Evolutionary conservation across 1,284 basidiomycete species (phyloP).

Genomic region (Ganoderma lucidum): DNA sequence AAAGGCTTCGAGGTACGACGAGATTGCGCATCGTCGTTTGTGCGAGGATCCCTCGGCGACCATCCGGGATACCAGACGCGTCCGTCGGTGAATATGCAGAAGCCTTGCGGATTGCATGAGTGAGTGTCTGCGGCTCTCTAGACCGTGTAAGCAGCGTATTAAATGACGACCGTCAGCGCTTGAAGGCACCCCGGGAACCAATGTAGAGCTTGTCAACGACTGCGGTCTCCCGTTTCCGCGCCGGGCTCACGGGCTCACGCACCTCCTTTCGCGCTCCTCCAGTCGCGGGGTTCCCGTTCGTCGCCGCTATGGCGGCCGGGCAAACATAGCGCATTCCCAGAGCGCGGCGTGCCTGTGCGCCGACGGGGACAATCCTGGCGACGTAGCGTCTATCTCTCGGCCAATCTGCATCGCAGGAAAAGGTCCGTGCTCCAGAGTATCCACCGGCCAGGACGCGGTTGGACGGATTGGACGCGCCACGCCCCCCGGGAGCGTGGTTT

Average conservation of each 20-base stretch:
- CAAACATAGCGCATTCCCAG: constrained; percentile 35
- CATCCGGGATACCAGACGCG: constrained; percentile 11
- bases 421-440: constrained; percentile 24
- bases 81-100: constrained; percentile 17
- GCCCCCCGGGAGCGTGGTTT: constrained; percentile 10
- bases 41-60: constrained; percentile 32
- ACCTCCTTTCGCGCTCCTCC: constrained; percentile 13
- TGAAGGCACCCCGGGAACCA: constrained; percentile 23
- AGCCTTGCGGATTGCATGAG: constrained; percentile 17
- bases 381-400: constrained; percentile 34
- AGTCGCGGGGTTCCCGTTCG: constrained; percentile 19
- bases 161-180: constrained; percentile 25
- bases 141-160: constrained; percentile 20
- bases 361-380: constrained; percentile 25
- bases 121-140: constrained; percentile 18
- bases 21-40: constrained; percentile 25
- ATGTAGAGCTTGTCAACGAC: constrained; percentile 15
- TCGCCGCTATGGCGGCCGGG: constrained; percentile 23
- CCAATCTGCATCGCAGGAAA: constrained; percentile 28
- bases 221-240: constrained; percentile 27
- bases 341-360: constrained; percentile 28
- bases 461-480: constrained; percentile 21
- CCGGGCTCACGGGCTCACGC: constrained; percentile 27
- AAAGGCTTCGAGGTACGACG: constrained; percentile 23
- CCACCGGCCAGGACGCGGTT: constrained; percentile 18